These are phyloP conservation scores for Dactylellina haptotyla DNA, from an alignment of 2,329 filamentous ascomycete genomes.

Conservation along the genomic window DNA sequence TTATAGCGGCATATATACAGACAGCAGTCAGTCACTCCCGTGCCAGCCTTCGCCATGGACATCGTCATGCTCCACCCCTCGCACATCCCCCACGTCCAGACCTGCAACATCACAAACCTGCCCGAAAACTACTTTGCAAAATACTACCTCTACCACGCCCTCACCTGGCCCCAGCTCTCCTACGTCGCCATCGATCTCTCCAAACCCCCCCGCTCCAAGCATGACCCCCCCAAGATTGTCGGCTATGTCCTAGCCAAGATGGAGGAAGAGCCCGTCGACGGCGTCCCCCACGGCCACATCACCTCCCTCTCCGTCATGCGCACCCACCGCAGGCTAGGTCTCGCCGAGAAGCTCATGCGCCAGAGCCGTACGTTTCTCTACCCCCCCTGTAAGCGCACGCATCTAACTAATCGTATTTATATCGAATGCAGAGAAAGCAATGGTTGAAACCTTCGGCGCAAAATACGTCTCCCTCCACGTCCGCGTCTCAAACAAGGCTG, in stretches of 20 bases:
- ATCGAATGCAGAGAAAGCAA: conserved; percentile 67
- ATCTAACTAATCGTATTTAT: not conserved
- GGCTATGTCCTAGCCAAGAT: conserved; percentile 99
- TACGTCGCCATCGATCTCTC: conserved; percentile 95
- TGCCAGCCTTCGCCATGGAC: conserved; percentile 73
- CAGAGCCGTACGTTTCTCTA: conserved; percentile 79
- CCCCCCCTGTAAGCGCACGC: conserved; percentile 3
- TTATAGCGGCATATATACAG: not conserved
- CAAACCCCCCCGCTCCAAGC: conserved; percentile 74
- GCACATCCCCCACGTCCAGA: conserved; percentile 91
- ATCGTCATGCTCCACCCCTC: conserved; percentile 85
- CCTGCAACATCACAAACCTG: conserved; percentile 98
- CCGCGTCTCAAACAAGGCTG: conserved; percentile 89
- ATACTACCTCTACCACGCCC: conserved; percentile 99
- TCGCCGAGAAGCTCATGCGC: conserved; percentile 97
- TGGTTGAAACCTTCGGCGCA: conserved; percentile 93
- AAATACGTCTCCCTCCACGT: conserved; percentile 96
- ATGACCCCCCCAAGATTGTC: conserved; percentile 96
- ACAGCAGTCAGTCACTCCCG: not conserved
- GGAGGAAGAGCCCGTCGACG: conserved; percentile 95
- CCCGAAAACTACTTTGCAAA: conserved; percentile 99
- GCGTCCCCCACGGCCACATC: conserved; percentile 93
- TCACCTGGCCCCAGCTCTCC: conserved; percentile 96
- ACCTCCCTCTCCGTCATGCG: conserved; percentile 95
- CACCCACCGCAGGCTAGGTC: conserved; percentile 87